Conservation (phyloP, 257 asterid genomes). For the Salvia rosmarinus region DNA sequence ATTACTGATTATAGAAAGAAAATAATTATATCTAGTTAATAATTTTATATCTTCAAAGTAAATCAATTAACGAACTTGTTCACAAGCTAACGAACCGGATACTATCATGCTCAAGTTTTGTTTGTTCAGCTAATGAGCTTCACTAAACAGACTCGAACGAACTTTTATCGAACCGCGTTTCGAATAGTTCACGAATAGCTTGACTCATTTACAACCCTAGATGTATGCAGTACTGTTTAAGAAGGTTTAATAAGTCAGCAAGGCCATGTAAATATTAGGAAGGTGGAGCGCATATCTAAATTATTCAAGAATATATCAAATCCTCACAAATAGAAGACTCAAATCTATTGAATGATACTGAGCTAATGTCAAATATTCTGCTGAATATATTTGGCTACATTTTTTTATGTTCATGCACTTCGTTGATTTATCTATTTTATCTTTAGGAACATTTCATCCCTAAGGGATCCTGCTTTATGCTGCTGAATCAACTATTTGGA, state of each 20-base stretch:
- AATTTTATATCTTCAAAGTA: too few species aligned
- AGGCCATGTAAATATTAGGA: not conserved
- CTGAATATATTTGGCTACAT: conserved; percentile 25
- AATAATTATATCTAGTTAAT: too few species aligned
- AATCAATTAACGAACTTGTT: too few species aligned
- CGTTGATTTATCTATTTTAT: not conserved
- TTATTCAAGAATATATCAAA: not conserved
- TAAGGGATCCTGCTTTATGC: conserved; percentile 34
- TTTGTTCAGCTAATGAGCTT: too few species aligned
- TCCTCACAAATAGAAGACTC: conserved; percentile 8
- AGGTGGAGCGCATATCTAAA: not conserved
- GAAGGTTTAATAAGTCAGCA: not conserved
- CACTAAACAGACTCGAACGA: too few species aligned
- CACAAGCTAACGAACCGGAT: too few species aligned
- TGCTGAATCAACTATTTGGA: conserved; percentile 38
- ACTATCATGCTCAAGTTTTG: too few species aligned
- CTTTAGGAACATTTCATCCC: not conserved
- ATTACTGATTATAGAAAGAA: too few species aligned
- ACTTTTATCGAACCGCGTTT: too few species aligned
- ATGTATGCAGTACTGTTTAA: too few species aligned
- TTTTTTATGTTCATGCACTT: conserved; percentile 25
- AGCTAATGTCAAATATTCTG: conserved; percentile 36
- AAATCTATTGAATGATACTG: conserved; percentile 19
- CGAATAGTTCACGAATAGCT: too few species aligned
- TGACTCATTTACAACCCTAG: too few species aligned